Evolutionary conservation across 345 rosid species (phyloP).

Genomic region (Salix suchowensis): DNA sequence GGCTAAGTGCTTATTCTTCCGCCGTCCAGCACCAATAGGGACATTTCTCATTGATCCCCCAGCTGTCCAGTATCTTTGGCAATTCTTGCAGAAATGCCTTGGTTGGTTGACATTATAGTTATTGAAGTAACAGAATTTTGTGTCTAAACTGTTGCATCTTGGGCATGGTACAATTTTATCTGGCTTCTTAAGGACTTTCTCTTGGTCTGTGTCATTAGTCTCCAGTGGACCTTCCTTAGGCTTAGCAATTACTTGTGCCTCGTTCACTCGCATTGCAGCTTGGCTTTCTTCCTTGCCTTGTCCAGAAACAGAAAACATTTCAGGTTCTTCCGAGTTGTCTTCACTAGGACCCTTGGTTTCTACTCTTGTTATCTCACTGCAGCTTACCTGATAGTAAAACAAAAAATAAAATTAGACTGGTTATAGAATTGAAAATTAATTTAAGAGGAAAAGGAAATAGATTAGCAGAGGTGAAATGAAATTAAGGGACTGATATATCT

Average conservation of each 20-base stretch:
- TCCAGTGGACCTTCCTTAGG: conserved; percentile 48
- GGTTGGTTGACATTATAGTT: conserved; percentile 95
- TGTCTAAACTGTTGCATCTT: conserved; percentile 89
- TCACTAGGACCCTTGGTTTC: conserved; percentile 13
- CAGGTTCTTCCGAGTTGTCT: conserved; percentile 16
- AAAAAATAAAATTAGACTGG: neutral
- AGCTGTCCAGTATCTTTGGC: conserved; percentile 98
- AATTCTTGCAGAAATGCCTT: conserved; percentile 85
- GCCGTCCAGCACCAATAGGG: conserved; percentile 90
- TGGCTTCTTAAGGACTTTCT: conserved; percentile 63
- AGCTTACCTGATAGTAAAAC: conserved; percentile 22
- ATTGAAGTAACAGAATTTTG: conserved; percentile 93
- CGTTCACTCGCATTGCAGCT: conserved; percentile 12
- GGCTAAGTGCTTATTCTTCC: conserved; percentile 79
- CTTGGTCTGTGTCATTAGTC: conserved; percentile 43
- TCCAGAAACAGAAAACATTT: conserved; percentile 10
- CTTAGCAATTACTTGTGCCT: conserved; percentile 18
- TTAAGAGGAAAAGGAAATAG: neutral
- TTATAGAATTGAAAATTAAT: neutral
- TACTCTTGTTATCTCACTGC: conserved; percentile 18
- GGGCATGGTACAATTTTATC: conserved; percentile 88
- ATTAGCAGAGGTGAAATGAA: neutral
- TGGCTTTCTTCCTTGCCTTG: conserved; percentile 19
- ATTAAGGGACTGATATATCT: neutral
- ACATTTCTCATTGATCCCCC: conserved; percentile 97